Conservation (phyloP, 2,329 filamentous ascomycete species). For the Macrophomina tecta region DNA sequence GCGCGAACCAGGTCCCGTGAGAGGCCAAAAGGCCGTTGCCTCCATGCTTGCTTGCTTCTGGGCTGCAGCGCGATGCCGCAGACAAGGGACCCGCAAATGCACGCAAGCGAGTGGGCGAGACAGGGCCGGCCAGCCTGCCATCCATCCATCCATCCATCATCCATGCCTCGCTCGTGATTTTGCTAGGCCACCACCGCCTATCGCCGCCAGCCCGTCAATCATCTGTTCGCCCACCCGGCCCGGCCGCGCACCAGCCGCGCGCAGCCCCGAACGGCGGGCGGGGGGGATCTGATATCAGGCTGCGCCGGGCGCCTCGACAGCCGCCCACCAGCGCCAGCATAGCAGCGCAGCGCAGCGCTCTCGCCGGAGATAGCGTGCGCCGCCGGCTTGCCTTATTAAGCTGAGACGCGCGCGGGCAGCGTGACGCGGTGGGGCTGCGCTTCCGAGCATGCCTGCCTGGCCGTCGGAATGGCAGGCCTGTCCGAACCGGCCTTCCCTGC, state of each 20-base stretch:
- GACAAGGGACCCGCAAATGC: conserved; percentile 23
- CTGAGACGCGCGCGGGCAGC: conserved; percentile 22
- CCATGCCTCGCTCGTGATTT: conserved; percentile 16
- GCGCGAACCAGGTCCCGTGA: conserved; percentile 26
- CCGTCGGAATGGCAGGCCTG: conserved; percentile 24
- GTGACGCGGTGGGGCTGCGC: conserved; percentile 24
- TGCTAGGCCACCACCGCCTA: conserved; percentile 21
- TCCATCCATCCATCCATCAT: background rate
- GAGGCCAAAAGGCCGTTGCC: conserved; percentile 19
- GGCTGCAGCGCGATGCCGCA: conserved; percentile 25
- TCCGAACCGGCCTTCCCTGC: conserved; percentile 25
- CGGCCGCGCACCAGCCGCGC: conserved; percentile 22
- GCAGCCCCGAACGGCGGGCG: conserved; percentile 17
- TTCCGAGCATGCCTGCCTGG: conserved; percentile 26
- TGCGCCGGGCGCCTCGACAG: conserved; percentile 16
- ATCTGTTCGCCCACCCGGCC: conserved; percentile 21
- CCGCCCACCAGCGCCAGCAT: conserved; percentile 1
- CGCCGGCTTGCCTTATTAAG: conserved; percentile 26
- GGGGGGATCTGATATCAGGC: conserved; percentile 17
- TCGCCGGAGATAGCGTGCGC: conserved; percentile 17
- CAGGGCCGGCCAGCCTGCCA: conserved; percentile 10
- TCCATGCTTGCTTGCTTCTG: conserved; percentile 27
- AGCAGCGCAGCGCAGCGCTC: too few species aligned
- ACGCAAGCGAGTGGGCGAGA: conserved; percentile 28
- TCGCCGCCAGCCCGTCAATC: conserved; percentile 22